These are phyloP conservation scores for Cladosporium sp. DNA, from an alignment of 2,329 filamentous ascomycete species.

Conservation along the genomic window DNA sequence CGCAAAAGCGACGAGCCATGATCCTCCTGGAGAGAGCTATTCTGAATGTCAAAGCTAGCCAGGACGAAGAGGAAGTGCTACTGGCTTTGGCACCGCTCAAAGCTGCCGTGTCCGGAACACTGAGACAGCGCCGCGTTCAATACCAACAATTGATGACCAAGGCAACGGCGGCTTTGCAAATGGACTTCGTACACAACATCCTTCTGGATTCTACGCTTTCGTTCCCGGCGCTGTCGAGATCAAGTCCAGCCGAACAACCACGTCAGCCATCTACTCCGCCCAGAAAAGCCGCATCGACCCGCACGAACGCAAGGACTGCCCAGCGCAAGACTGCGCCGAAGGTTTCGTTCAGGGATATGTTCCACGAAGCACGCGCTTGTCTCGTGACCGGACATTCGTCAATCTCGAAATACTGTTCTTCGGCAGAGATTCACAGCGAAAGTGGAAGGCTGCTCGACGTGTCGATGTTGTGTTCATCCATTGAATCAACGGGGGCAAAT, in stretches of 20 bases:
- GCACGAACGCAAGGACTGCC: background rate
- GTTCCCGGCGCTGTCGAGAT: constrained; percentile 61
- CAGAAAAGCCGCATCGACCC: constrained; percentile 1
- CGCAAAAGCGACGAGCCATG: background rate
- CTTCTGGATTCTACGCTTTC: constrained; percentile 91
- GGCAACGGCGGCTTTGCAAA: constrained; percentile 40
- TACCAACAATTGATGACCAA: constrained; percentile 4
- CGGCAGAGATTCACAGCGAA: constrained; percentile 8
- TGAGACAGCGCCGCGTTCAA: constrained; percentile 3
- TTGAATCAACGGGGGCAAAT: background rate
- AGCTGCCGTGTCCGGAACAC: background rate
- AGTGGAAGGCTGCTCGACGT: background rate
- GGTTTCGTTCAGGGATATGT: background rate
- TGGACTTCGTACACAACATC: constrained; percentile 61
- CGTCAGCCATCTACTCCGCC: background rate
- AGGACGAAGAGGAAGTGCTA: background rate
- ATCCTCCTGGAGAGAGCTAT: background rate
- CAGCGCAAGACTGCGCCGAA: constrained; percentile 1
- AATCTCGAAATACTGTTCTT: background rate
- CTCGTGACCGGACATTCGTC: background rate
- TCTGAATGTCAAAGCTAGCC: background rate
- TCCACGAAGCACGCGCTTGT: constrained; percentile 2
- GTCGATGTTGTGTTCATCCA: background rate
- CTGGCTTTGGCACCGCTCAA: background rate
- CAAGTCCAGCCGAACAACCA: background rate